These are phyloP conservation scores for Schizosaccharomyces cryophilus DNA, from an alignment of 805 yeast species.

Conservation along the genomic window DNA sequence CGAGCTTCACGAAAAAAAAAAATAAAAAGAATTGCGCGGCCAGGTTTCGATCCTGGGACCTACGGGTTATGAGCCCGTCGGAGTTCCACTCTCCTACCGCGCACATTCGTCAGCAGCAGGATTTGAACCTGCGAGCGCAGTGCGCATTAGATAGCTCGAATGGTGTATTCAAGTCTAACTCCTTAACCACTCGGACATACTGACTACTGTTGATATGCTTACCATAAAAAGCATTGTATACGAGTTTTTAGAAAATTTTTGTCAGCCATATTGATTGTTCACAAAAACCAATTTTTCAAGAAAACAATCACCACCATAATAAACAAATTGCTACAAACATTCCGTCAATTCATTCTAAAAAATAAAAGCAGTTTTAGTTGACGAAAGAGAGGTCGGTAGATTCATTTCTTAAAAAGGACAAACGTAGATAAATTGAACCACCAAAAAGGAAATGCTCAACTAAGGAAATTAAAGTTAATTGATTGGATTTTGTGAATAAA, in stretches of 20 bases:
- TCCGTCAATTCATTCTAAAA: no score
- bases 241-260: background rate
- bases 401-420: no score
- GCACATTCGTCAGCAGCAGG: background rate
- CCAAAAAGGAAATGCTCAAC: no score
- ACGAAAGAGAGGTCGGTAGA: no score
- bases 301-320: no score
- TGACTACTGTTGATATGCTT: background rate
- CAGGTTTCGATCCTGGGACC: slow-evolving; percentile 1
- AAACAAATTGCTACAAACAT: no score
- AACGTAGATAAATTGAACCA: no score
- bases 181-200: background rate
- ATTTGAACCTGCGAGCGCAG: background rate
- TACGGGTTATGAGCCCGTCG: slow-evolving; percentile 1
- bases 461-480: no score
- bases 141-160: background rate
- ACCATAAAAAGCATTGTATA: background rate
- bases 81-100: slow-evolving; percentile 1
- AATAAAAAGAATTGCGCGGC: background rate
- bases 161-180: background rate
- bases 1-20: background rate
- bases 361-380: no score
- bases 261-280: no score
- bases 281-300: no score
- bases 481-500: no score